Conservation (phyloP, 2,329 filamentous ascomycete genomes). For the Aspergillus candidus region DNA sequence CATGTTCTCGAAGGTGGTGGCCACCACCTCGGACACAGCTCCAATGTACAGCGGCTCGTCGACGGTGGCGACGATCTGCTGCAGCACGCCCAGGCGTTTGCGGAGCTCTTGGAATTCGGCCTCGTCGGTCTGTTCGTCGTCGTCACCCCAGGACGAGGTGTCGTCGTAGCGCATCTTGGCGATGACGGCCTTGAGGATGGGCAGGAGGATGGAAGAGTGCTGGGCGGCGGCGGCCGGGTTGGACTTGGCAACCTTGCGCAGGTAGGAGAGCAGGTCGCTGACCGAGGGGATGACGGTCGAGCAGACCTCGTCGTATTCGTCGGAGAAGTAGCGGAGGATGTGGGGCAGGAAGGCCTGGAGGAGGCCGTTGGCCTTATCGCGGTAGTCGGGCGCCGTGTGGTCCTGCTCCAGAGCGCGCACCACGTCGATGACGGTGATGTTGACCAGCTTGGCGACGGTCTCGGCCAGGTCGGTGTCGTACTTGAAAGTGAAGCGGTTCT, state of each 20-base stretch:
- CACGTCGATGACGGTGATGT: slow-evolving; percentile 80
- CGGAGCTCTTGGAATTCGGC: slow-evolving; percentile 94
- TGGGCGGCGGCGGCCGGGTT: slow-evolving; percentile 61
- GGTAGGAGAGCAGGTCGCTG: slow-evolving; percentile 83
- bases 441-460: slow-evolving; percentile 90
- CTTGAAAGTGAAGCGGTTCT: slow-evolving; percentile 70
- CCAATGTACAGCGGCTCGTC: slow-evolving; percentile 86
- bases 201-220: slow-evolving; percentile 76
- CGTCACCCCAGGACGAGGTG: slow-evolving; percentile 85
- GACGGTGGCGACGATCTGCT: slow-evolving; percentile 86
- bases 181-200: slow-evolving; percentile 86
- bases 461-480: slow-evolving; percentile 97
- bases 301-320: slow-evolving; percentile 97
- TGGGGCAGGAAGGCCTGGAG: slow-evolving; percentile 79
- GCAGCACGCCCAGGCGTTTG: slow-evolving; percentile 80
- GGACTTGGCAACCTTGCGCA: slow-evolving; percentile 68
- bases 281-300: slow-evolving; percentile 90
- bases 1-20: slow-evolving; percentile 74
- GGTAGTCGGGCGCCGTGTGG: slow-evolving; percentile 53
- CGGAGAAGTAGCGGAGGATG: slow-evolving; percentile 87
- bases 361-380: slow-evolving; percentile 70
- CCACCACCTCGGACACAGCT: slow-evolving; percentile 80
- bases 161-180: slow-evolving; percentile 97
- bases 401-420: slow-evolving; percentile 77
- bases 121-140: slow-evolving; percentile 92